Percentiles rank a stretch among this genome's conserved stretches.
Evolutionary conservation across 23 red algal genomes (phyloP).

Genomic region (Gracilaria caudata): DNA sequence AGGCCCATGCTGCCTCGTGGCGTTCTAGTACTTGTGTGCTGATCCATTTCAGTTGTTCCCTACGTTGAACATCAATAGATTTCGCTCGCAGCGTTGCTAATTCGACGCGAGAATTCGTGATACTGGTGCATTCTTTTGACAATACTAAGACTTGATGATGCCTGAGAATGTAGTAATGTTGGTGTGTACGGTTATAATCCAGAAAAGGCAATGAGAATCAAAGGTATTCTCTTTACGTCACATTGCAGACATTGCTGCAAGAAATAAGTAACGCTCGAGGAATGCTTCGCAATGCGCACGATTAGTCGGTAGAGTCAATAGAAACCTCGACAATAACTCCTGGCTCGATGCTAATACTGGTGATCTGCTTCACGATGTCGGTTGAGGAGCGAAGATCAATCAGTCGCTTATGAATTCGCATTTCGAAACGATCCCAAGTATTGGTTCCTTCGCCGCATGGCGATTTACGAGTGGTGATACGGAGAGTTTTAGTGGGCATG

Average conservation of each 20-base stretch:
- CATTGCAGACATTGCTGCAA: background rate
- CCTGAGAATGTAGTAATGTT: background rate
- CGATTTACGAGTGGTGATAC: conserved; percentile 94
- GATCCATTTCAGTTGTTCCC: too few relatives aligned
- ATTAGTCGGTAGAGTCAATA: conserved; percentile 60
- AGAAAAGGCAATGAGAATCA: background rate
- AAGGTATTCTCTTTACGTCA: background rate
- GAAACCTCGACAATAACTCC: conserved; percentile 90
- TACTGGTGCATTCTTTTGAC: too few relatives aligned
- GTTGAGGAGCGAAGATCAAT: conserved; percentile 86
- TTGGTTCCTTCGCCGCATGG: conserved; percentile 98
- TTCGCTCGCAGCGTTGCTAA: background rate
- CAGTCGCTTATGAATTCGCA: conserved; percentile 96
- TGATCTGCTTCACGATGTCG: conserved; percentile 98
- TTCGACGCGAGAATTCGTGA: too few relatives aligned
- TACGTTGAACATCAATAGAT: background rate
- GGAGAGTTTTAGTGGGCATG: conserved; percentile 90
- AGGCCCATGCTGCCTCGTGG: too few relatives aligned
- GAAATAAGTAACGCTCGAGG: background rate
- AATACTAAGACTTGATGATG: too few relatives aligned
- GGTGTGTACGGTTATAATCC: background rate
- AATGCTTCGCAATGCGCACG: background rate
- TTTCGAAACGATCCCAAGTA: conserved; percentile 99
- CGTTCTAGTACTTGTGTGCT: too few relatives aligned
- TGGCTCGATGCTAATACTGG: conserved; percentile 79